A percentile compares a stretch with the other conserved stretches of the same genome.
phyloP scores from a whole-genome alignment of 805 yeast genomes.

The Sugiyamaella mastotermitis region DNA sequence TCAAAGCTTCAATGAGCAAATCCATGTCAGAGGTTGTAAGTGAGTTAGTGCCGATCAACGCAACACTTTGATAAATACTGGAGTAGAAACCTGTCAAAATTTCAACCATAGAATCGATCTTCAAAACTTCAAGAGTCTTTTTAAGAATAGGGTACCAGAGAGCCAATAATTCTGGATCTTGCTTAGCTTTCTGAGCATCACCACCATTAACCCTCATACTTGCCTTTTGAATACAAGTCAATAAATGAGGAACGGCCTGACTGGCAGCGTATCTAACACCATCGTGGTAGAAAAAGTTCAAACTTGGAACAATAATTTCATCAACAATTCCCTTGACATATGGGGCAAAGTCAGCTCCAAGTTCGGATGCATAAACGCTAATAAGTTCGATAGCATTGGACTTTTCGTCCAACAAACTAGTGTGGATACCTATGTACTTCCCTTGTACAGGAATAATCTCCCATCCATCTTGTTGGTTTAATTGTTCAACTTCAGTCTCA shows the following conservation, averaged over 20 bases:
- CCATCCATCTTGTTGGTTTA: constrained; percentile 85
- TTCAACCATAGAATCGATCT: constrained; percentile 78
- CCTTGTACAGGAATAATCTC: constrained; percentile 89
- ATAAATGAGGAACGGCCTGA: constrained; percentile 68
- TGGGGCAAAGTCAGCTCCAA: constrained; percentile 76
- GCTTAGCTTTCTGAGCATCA: constrained; percentile 29
- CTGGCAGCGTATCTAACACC: constrained; percentile 94
- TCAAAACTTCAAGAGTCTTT: constrained; percentile 61
- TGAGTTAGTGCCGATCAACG: constrained; percentile 55
- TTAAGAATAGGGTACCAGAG: constrained; percentile 68
- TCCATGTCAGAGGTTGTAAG: constrained; percentile 46
- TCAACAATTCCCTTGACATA: constrained; percentile 72
- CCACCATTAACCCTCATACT: constrained; percentile 50
- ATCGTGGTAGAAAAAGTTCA: constrained; percentile 87
- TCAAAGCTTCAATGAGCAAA: constrained; percentile 53
- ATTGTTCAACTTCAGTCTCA: constrained; percentile 79
- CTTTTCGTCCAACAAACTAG: constrained; percentile 91
- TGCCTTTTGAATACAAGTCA: constrained; percentile 52
- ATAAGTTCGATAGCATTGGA: constrained; percentile 86
- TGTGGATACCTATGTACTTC: constrained; percentile 89
- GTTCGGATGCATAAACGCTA: constrained; percentile 75
- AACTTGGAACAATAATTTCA: constrained; percentile 79
- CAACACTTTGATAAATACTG: constrained; percentile 60
- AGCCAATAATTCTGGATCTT: constrained; percentile 47
- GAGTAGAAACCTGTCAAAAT: constrained; percentile 71